Base-by-base conservation (phyloP, 2,329 filamentous ascomycete species). In the Fusarium protoensiforme region DNA sequence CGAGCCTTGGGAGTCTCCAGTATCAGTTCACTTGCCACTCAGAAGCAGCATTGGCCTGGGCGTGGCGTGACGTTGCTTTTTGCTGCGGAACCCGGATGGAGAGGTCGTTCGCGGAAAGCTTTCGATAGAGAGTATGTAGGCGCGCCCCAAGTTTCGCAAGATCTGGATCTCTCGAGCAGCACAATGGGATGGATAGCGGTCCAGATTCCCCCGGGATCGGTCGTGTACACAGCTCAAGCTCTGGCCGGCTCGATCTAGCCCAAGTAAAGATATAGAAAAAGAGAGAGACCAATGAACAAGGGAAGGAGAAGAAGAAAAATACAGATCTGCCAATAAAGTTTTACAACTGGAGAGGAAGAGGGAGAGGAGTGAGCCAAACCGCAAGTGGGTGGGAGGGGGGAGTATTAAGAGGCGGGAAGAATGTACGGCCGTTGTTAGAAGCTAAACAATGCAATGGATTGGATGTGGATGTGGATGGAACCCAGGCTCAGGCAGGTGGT, bases 221-320 rank as follows among this genome's bases (percentile, higher is more conserved):
- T 71, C 60, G 53, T 74, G 46, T 57, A 61, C 43, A 43, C 35
- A 65, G 61, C 58, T 61, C 54, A 61, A 65, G 61, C 58, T 61
- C 61, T 58, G 36, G 48, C 61, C 41, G 61, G 29, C 41, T 46
- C 29, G 43, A 13, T 24, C 56, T 41, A 61, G 53, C 43, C 10
- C 64, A 46, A 57, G 56, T 69, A 67, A 61, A 61, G 68, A 58
- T 69, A 72, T 59, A 63, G 61, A 72, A 69, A 69, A 48, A 72
- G 60, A 74, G 29, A 61, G 62, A 16, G 62, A 51, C 56, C 62
- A 43, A n/a, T 53, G 48, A 61, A 54, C 18, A 62, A 61, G 18
- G 51, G 51, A 36, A 67, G 38, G 27, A 41, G 35, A 46, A 35
- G 11, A 53, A 68, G 29, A 31, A 43, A 41, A 64, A 56, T 27